These are phyloP conservation scores for Serendipita sp. DNA, from an alignment of 1,284 basidiomycete species.

Conservation along the genomic window DNA sequence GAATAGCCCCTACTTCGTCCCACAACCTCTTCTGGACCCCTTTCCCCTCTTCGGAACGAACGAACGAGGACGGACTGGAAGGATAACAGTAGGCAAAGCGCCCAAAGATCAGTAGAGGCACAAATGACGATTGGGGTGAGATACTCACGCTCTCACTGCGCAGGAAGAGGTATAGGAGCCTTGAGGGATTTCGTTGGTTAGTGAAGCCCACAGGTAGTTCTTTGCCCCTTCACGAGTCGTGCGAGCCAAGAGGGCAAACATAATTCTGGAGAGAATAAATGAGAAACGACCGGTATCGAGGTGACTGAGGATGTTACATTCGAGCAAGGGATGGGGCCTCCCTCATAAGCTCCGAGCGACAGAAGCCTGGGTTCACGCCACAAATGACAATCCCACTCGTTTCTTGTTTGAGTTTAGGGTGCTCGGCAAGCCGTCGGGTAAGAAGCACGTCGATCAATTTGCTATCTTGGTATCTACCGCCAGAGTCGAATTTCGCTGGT, in stretches of 20 bases:
- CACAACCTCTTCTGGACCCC: not conserved
- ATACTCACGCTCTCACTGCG: not conserved
- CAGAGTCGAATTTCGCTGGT: not conserved
- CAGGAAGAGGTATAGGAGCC: conserved; percentile 2
- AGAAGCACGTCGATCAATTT: not conserved
- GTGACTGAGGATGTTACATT: not conserved
- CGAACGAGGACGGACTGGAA: not conserved
- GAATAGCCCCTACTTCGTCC: not conserved
- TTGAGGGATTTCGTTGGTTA: not conserved
- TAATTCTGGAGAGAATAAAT: not conserved
- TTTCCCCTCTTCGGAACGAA: not conserved
- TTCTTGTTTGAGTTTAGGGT: not conserved
- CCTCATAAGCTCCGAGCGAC: conserved; percentile 11
- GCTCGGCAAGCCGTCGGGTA: not conserved
- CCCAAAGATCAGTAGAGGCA: too few relatives aligned
- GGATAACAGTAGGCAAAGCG: not conserved
- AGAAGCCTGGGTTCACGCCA: conserved; percentile 16
- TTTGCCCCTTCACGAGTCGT: not conserved
- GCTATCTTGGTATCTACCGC: not conserved
- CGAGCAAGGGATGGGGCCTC: not conserved
- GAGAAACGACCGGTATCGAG: not conserved
- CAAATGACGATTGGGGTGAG: not conserved
- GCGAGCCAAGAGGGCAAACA: not conserved
- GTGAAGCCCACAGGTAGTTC: not conserved
- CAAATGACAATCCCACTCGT: conserved; percentile 13